phyloP scores from a whole-genome alignment of 495 filamentous ascomycete species.

The Penicillium malachiteum region DNA sequence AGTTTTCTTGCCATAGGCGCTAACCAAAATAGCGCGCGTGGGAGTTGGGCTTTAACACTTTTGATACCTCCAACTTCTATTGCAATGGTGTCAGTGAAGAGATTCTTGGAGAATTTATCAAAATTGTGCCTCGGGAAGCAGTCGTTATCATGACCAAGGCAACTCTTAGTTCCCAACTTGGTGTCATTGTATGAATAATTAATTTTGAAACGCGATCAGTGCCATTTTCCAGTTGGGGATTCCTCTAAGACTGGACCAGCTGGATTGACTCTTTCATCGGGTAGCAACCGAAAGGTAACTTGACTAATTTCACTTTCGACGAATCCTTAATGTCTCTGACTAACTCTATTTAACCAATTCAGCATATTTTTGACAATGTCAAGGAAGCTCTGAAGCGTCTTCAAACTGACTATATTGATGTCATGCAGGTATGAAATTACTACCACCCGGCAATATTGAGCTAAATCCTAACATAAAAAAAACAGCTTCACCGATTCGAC shows the following conservation, averaged over 20 bases:
- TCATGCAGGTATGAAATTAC: constrained; percentile 42
- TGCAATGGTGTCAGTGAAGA: constrained; percentile 64
- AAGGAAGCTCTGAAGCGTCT: constrained; percentile 57
- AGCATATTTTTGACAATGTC: constrained; percentile 60
- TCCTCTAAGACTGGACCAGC: constrained; percentile 35
- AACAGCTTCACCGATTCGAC: too few relatives aligned
- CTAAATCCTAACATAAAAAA: too few relatives aligned
- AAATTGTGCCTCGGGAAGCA: constrained; percentile 66
- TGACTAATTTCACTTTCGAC: constrained; percentile 42
- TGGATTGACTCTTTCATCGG: background rate
- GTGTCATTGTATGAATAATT: too few relatives aligned
- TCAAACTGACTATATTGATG: constrained; percentile 61
- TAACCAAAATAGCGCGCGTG: too few relatives aligned
- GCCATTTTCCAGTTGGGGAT: constrained; percentile 26
- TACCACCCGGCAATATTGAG: too few relatives aligned
- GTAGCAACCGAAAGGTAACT: background rate
- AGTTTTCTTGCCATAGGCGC: too few relatives aligned
- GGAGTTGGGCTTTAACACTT: constrained; percentile 34
- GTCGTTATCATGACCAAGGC: constrained; percentile 67
- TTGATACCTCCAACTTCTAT: constrained; percentile 54
- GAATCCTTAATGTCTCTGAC: too few relatives aligned
- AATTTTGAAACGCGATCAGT: too few relatives aligned
- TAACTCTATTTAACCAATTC: constrained; percentile 19
- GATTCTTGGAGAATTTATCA: constrained; percentile 69
- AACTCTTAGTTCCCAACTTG: too few relatives aligned